These are phyloP conservation scores for Trametes versicolor DNA, from an alignment of 1,284 basidiomycete species.

Conservation along the genomic window DNA sequence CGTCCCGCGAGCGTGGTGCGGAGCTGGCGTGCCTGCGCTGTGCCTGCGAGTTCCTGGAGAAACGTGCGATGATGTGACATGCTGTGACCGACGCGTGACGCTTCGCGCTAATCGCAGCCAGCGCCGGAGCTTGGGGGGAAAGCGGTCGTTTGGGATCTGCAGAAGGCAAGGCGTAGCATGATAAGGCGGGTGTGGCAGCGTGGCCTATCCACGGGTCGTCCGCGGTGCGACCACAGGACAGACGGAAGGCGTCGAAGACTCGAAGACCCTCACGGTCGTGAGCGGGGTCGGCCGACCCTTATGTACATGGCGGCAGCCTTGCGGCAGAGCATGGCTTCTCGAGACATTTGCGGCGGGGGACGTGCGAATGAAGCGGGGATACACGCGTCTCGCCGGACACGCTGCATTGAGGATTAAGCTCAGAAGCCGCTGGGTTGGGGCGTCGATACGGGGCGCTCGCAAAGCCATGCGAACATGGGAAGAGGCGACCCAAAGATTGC, in stretches of 20 bases:
- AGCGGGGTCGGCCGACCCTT: constrained; percentile 14
- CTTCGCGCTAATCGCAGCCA: neutral
- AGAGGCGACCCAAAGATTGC: neutral
- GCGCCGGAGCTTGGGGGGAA: constrained; percentile 1
- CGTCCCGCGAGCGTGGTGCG: constrained; percentile 4
- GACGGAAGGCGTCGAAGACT: neutral
- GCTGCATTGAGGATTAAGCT: neutral
- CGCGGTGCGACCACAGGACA: constrained; percentile 13
- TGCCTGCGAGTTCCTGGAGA: neutral
- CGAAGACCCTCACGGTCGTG: constrained; percentile 12
- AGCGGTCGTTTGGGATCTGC: neutral
- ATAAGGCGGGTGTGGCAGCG: constrained; percentile 10
- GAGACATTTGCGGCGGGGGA: neutral
- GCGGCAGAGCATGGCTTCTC: constrained; percentile 15
- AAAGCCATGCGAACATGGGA: constrained; percentile 12
- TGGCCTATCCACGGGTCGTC: constrained; percentile 7
- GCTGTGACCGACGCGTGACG: constrained; percentile 27
- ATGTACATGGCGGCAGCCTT: constrained; percentile 5
- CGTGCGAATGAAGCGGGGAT: constrained; percentile 16
- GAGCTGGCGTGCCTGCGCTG: neutral
- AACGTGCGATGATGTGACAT: constrained; percentile 21
- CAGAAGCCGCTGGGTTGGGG: constrained; percentile 15
- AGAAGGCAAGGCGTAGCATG: constrained; percentile 5
- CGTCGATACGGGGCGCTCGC: constrained; percentile 7
- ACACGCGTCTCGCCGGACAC: constrained; percentile 3